Conservation (phyloP, 192 early-diverging fungal genomes). For the Entrophospora sp. region DNA sequence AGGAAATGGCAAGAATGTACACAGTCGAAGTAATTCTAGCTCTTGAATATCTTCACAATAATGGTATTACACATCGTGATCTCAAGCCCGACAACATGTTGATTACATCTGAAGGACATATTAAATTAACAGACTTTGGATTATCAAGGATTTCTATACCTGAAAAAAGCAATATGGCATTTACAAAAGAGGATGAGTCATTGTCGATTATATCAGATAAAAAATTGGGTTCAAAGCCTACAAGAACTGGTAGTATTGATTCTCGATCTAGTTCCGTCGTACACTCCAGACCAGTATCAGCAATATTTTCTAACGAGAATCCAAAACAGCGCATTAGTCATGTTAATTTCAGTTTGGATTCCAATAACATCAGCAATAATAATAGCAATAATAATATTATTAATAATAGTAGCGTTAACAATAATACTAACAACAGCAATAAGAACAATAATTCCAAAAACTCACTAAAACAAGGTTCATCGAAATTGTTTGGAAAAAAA, state of each 20-base stretch:
- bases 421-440: no score
- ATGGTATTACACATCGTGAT: no score
- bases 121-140: constrained; percentile 93
- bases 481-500: no score
- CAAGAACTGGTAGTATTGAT: background rate
- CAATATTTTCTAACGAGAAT: constrained; percentile 11
- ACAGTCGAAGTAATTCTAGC: constrained; percentile 81
- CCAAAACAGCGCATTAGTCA: background rate
- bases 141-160: constrained; percentile 70
- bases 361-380: no score
- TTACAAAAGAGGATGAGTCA: constrained; percentile 18
- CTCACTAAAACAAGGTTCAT: no score
- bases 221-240: background rate
- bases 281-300: background rate
- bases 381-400: no score
- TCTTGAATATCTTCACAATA: constrained; percentile 80
- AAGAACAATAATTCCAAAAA: no score
- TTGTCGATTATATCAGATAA: constrained; percentile 6
- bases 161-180: constrained; percentile 31
- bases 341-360: background rate
- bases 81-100: constrained; percentile 78
- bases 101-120: constrained; percentile 76
- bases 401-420: no score
- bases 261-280: background rate
- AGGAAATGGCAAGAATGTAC: constrained; percentile 77